Base-by-base conservation (phyloP, 768 basidiomycete species). In the Nevesoporus exiguus region DNA sequence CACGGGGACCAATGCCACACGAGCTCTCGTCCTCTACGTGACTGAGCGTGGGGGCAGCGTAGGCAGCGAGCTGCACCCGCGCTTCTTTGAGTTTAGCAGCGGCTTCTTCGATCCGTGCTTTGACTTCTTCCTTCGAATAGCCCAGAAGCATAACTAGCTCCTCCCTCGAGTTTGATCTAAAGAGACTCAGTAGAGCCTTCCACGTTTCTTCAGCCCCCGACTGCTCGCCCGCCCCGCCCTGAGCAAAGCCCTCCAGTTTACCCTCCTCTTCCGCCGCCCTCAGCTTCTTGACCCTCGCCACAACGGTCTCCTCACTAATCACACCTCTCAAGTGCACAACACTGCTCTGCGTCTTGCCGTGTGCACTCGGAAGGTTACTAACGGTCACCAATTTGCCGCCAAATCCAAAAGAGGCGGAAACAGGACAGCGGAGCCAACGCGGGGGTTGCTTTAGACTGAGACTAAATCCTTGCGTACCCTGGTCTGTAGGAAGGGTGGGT, bases 371-470 rank as follows among this genome's bases (percentile, higher is more conserved):
- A n/a, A 94, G 77, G 67, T 96, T 96, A 48, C 81, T 82, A 3
- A 93, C 84, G 1, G 84, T 82, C 13, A 90, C 83, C 21, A 99
- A 78, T 63, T 88, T 84, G 27, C 96, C 96, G 4, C 94, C 92
- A 61, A 94, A 98, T 0, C 95, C 96, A 61, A 96, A 98, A 0
- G 91, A 85, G 45, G 76, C 80, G 0, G 87, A 85, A 0, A 80
- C 77, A 1, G 96, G 92, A 19, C 95, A 81, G 33, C 90, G 85
- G 14, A 98, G 81, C 97, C 96, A 98, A 64, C 93, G 95, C 1
- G 96, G 96, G n/a, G 93, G 89, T 63, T 95, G 92, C 66, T 90
- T 90, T 58, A 98, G 82, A 0, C 93, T 91, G 17, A 96, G 76
- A 0, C 85, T 89, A 66, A 65, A 53, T n/a, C 61, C 63, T 10